Evolutionary conservation across 1,139 yeast species (phyloP).

Genomic region (Starmera stellimalicola): DNA sequence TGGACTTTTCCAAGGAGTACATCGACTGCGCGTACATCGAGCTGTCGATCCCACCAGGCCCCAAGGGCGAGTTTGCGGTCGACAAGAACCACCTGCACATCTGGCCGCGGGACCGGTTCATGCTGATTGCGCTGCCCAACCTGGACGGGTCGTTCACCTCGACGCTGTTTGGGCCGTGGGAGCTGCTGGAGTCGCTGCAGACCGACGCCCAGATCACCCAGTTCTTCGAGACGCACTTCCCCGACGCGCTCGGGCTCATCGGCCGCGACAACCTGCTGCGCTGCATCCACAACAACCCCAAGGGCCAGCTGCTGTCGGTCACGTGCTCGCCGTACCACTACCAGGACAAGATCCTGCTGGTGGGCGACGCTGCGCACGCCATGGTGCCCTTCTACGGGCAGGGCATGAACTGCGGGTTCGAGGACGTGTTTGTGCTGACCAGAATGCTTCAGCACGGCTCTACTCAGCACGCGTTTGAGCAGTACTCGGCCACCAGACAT

Average conservation of each 20-base stretch:
- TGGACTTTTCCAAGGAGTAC: slow-evolving; percentile 68
- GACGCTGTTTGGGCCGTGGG: slow-evolving; percentile 82
- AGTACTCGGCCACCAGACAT: slow-evolving; percentile 49
- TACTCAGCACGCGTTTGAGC: slow-evolving; percentile 41
- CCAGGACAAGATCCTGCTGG: slow-evolving; percentile 51
- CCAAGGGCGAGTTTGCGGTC: slow-evolving; percentile 31
- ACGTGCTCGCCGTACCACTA: slow-evolving; percentile 63
- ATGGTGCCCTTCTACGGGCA: slow-evolving; percentile 98
- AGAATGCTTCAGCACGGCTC: slow-evolving; percentile 41
- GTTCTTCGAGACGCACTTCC: slow-evolving; percentile 56
- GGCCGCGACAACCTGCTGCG: slow-evolving; percentile 45
- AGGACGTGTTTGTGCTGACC: slow-evolving; percentile 68
- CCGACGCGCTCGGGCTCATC: slow-evolving; percentile 64
- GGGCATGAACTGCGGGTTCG: slow-evolving; percentile 96
- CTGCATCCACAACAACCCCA: slow-evolving; percentile 54
- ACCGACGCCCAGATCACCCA: slow-evolving; percentile 33
- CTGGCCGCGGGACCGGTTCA: slow-evolving; percentile 83
- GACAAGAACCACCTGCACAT: slow-evolving; percentile 79
- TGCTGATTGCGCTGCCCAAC: slow-evolving; percentile 88
- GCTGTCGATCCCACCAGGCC: slow-evolving; percentile 56
- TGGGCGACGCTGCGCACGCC: slow-evolving; percentile 94
- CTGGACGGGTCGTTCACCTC: slow-evolving; percentile 81
- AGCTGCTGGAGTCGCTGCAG: slow-evolving; percentile 45
- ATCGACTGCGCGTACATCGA: slow-evolving; percentile 83
- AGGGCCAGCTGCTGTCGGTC: slow-evolving; percentile 67